Conservation (phyloP, 2,329 filamentous ascomycete genomes). For the Diaporthe sp. region DNA sequence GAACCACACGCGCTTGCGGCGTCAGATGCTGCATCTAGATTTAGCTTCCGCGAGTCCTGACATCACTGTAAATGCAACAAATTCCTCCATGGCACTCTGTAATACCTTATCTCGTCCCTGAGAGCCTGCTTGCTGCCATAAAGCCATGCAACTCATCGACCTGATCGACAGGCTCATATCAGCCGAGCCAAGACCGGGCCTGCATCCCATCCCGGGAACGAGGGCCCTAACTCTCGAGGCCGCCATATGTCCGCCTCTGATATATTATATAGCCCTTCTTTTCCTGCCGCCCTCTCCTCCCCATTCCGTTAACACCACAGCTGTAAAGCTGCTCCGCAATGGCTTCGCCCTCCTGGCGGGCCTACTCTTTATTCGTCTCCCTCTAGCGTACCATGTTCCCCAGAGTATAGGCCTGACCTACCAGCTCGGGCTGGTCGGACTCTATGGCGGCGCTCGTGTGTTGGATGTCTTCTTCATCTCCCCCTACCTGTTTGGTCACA, state of each 20-base stretch:
- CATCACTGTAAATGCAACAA: constrained; percentile 10
- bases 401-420: constrained; percentile 57
- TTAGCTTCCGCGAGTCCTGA: constrained; percentile 7
- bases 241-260: constrained; percentile 50
- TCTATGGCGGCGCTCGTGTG: constrained; percentile 53
- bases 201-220: constrained; percentile 53
- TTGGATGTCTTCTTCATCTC: constrained; percentile 56
- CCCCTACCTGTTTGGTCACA: constrained; percentile 50
- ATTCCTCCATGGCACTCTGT: neutral
- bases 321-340: constrained; percentile 47
- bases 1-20: neutral
- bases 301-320: constrained; percentile 43
- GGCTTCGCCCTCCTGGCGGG: constrained; percentile 49
- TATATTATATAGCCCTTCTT: constrained; percentile 53
- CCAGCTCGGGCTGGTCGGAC: constrained; percentile 53
- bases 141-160: constrained; percentile 5
- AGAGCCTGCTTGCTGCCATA: neutral
- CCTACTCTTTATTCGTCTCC: constrained; percentile 52
- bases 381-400: constrained; percentile 53
- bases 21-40: neutral
- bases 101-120: neutral
- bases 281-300: constrained; percentile 52
- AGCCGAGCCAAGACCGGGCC: constrained; percentile 47
- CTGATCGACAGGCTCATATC: constrained; percentile 41
- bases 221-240: constrained; percentile 50